phyloP scores from a whole-genome alignment of 2,329 filamentous ascomycete species.

The Cladosporium sp. region DNA sequence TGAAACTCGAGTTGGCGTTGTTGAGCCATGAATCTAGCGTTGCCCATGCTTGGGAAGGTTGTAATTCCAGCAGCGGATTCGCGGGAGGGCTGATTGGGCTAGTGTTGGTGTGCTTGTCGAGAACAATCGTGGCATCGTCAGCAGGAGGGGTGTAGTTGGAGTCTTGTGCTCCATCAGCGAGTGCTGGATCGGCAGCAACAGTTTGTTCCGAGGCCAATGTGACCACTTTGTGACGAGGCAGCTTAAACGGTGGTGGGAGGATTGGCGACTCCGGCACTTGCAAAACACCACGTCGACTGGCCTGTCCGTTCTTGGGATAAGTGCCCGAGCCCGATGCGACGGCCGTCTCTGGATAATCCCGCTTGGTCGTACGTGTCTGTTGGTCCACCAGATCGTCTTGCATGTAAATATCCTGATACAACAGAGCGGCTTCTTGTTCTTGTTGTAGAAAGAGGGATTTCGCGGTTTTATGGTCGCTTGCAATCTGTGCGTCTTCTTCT shows the following conservation, averaged over 20 bases:
- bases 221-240: neutral
- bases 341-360: neutral
- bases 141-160: neutral
- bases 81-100: neutral
- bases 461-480: neutral
- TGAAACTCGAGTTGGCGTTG: neutral
- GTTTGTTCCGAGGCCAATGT: neutral
- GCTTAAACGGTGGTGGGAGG: neutral
- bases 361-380: neutral
- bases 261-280: neutral
- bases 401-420: neutral
- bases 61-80: neutral
- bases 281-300: neutral
- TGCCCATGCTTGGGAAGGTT: neutral
- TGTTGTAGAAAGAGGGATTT: neutral
- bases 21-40: neutral
- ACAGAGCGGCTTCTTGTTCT: neutral
- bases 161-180: neutral
- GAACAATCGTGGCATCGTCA: neutral
- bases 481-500: neutral
- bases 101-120: neutral
- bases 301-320: neutral
- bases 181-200: neutral
- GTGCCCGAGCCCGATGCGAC: neutral
- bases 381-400: neutral